A percentile compares a stretch with the other conserved stretches of the same genome.
These are phyloP conservation scores for Claviceps sorghi DNA, from an alignment of 2,329 filamentous ascomycete genomes.

Conservation along the genomic window DNA sequence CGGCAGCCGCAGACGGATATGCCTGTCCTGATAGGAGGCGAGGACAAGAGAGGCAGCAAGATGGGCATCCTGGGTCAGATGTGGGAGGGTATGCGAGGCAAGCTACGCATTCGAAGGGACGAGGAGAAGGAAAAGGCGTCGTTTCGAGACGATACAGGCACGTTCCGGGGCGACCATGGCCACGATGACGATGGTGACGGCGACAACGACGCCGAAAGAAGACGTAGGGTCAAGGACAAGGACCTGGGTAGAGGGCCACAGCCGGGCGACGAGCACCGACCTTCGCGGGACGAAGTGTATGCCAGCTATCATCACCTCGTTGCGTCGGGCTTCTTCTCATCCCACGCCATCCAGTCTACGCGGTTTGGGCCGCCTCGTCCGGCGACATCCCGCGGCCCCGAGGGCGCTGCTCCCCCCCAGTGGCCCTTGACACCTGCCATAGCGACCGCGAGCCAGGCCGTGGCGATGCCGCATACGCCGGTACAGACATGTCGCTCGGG, in stretches of 20 bases:
- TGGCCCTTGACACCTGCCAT: slow-evolving; percentile 13
- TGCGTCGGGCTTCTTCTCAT: slow-evolving; percentile 42
- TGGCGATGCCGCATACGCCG: not conserved
- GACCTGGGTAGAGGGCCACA: not conserved
- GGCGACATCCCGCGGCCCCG: slow-evolving; percentile 7
- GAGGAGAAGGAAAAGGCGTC: slow-evolving; percentile 8
- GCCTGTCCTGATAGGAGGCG: not conserved
- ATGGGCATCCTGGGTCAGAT: slow-evolving; percentile 22
- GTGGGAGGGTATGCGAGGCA: slow-evolving; percentile 24
- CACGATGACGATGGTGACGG: not conserved
- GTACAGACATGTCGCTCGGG: slow-evolving; percentile 8
- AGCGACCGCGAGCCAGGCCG: not conserved
- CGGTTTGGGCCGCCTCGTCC: slow-evolving; percentile 15
- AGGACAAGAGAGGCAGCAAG: slow-evolving; percentile 4
- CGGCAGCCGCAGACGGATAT: not conserved
- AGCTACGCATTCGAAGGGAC: slow-evolving; percentile 16
- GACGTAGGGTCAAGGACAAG: not conserved
- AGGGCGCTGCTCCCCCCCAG: slow-evolving; percentile 8
- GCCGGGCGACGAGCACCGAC: slow-evolving; percentile 15
- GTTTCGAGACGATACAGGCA: not conserved
- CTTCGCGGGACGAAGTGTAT: slow-evolving; percentile 34
- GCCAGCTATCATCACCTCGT: slow-evolving; percentile 43
- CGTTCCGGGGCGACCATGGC: not conserved
- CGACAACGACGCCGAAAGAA: not conserved
- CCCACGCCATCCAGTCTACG: slow-evolving; percentile 43